Base-by-base conservation (phyloP, 2,329 filamentous ascomycete species). In the Aspergillus pseudoterreus region DNA sequence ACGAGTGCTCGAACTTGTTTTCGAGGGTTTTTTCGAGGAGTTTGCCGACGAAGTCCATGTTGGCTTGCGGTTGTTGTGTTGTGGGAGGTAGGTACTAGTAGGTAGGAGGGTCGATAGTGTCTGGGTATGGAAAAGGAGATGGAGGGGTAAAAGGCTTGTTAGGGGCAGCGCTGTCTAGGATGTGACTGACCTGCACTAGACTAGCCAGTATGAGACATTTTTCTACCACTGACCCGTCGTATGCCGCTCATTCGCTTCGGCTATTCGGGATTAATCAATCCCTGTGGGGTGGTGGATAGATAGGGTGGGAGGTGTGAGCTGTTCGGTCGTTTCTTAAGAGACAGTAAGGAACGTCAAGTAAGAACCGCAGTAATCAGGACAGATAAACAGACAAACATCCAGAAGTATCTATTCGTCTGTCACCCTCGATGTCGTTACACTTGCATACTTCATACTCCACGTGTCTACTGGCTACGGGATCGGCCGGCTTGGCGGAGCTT, bases 41-140 rank as follows among this genome's bases (percentile, higher is more conserved):
- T 46, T 68, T 65, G 30, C 58, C 56, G 48, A 69, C 53, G 46
- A 69, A 62, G 27, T 63, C 61, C 63, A 65, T 64, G 4, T 38
- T 38, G 2, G 15, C 35, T 30, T 30, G 19, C 10, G 55, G 43
- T 17, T 43, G 33, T n/a, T 32, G n/a, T 42, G 6, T 15, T 38
- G 35, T 42, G 14, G 45, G 41, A 27, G 15, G 27, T 47, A 14
- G 2, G 6, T 33, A 22, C 9, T 12, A 27, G 14, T 45, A 12
- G 14, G 15, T 45, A 10, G 30, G 8, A 43, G 33, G 14, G 17
- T 17, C n/a, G 22, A 22, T 22, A 22, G 33, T 10, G 32, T 10
- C 15, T 19, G 19, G 19, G 38, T 27, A 46, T 1, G 43, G 15
- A 45, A 10, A 32, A 17, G 15, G 19, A 11, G 27, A 22, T 22